phyloP scores from a whole-genome alignment of 2,329 filamentous ascomycete species.

The Zymoseptoria pseudotritici region DNA sequence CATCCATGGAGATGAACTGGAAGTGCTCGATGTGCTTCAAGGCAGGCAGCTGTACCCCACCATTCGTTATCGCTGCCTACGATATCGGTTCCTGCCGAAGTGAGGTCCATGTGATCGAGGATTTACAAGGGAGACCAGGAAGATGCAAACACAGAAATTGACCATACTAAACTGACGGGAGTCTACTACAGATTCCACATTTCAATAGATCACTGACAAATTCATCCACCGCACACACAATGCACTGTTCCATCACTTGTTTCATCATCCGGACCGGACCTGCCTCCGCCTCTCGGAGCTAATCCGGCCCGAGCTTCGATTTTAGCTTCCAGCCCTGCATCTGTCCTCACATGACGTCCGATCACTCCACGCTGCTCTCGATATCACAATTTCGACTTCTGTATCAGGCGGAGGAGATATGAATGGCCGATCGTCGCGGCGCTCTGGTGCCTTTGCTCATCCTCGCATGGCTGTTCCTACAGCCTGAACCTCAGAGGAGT shows the following conservation, averaged over 20 bases:
- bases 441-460: constrained; percentile 42
- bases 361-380: background rate
- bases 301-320: background rate
- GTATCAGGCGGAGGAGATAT: constrained; percentile 13
- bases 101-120: background rate
- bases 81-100: background rate
- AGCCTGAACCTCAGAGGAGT: constrained; percentile 36
- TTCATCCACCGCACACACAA: background rate
- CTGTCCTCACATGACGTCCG: background rate
- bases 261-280: background rate
- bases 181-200: no score
- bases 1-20: background rate
- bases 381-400: constrained; percentile 1
- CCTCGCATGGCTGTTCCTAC: constrained; percentile 47
- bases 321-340: background rate
- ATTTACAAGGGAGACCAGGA: no score
- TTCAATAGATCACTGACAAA: no score
- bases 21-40: background rate
- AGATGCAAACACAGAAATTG: background rate
- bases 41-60: background rate
- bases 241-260: background rate
- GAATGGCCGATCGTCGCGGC: constrained; percentile 38
- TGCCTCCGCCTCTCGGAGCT: background rate
- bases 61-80: background rate
- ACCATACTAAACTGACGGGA: background rate